Evolutionary conservation across 176 grass and related monocot species (phyloP), one percentile per base, ranked within the genome.

Genomic region (Oryza nivara): DNA sequence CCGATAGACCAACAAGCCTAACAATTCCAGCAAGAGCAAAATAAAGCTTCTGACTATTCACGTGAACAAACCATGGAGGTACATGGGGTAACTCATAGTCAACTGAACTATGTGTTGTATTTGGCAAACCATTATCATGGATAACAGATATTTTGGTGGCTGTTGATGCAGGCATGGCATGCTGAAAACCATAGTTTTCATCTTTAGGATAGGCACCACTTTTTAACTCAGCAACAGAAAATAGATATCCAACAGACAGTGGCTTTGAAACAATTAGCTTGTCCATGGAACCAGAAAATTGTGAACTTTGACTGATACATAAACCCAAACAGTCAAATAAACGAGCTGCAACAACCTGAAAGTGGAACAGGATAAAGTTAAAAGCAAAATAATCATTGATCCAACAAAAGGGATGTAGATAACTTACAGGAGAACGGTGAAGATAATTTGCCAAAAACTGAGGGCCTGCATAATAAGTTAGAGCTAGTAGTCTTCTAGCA

Each of bases 141-240:
- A 92, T 70, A 78, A 92, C 60, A 90, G 85, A 89, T 67, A 95
- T 87, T 87, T 92, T 88, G 58, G 90, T 79, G 60, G 78, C 60
- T 85, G 75, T 40, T 60, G 77, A 66, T 85, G 83, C 45, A 75
- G 80, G 60, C 0, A 6, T 73, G 23, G 36, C 68, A 74, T 83
- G 52, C 79, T 85, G 74, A 85, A 67, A 87, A 87, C 49, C 73
- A 81, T 85, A 54, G 83, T 34, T 81, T 65, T 22, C 43, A 73
- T 86, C 84, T 80, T 87, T 91, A 83, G 80, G 77, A 80, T 81
- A 82, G 40, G 73, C 22, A 7, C 92, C 85, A 78, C 83, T 69
- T 86, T 98, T 98, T 73, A 98, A 83, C 81, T 98, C 96, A 34
- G 91, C 91, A 92, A 98, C 78, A 67, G 96, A 98, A 70, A 92